Base-by-base conservation (phyloP, 495 filamentous ascomycete genomes). In the Baudoinia panamericana region DNA sequence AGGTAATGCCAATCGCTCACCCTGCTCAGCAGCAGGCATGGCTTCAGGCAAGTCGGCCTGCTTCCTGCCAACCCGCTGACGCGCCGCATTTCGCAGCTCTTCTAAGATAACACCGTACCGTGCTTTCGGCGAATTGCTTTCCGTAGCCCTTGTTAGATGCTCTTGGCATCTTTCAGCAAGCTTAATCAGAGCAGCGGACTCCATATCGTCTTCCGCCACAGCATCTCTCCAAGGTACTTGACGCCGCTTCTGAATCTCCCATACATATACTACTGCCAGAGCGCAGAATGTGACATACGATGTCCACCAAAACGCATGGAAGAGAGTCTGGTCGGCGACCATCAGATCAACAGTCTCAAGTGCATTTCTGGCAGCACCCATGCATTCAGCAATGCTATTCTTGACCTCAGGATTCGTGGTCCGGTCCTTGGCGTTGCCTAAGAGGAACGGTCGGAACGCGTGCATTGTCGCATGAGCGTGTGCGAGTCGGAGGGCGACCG, bases 401-500 rank as follows among this genome's bases (percentile, higher is more conserved):
- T 8, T 6, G 8, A 33, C 6, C 18, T 33, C 6, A 8, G 30
- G 17, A 6, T 8, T 6, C 7, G 7, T 8, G 15, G 7, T 8
- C 11, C 10, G 7, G 8, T 6, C 7, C 7, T 8, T 9, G 7
- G 30, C 64, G 59, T 25, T n/a, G n/a, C n/a, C 65, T 11, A 73
- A 49, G 22, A 75, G 57, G 22, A 72, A 72, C 28, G 66, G 67
- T n/a, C 72, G 63, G 13, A 61, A 65, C 2, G 63, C 56, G 25
- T 73, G 66, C 20, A 76, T 73, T 42, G 66, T 62, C 5, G 67
- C 67, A 40, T 74, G 69, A 4, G 55, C 59, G 43, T 69, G 66
- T 11, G 70, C 63, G 18, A 74, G 53, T 36, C 62, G 62, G n/a
- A 76, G 53, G 12, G 71, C 62, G 26, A 63, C 63, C 24, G 62